Evolutionary conservation across 2,329 filamentous ascomycete species (phyloP), one percentile per base, ranked within the genome.

Genomic region (Colletotrichum melonis): DNA sequence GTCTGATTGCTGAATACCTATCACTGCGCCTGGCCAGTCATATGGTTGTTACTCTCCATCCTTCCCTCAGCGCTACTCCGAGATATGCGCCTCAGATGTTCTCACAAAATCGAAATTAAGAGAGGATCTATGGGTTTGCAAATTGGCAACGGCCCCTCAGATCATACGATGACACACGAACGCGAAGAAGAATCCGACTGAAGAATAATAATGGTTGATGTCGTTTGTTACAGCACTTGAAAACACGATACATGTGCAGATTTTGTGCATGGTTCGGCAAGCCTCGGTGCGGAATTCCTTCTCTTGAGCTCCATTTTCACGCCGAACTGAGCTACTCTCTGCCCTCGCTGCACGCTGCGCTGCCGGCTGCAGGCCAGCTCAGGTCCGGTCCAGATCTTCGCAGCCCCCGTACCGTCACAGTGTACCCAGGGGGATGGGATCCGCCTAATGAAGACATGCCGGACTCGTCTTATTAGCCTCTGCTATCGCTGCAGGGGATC

Each of bases 391-490:
- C 68, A 74, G 69, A 74, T 74, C 72, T 67, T 65, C 59, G 67
- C 67, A 62, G 67, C 70, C 38, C 63, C 67, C 38, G 57, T 67
- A 74, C 68, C 58, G 63, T 67, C 63, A 56, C 72, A 71, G 74
- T 74, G 72, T 42, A 75, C 74, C 74, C 74, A 72, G 63, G 72
- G 71, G 55, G 52, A 72, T 74, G 74, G 74, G 72, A 75, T 73
- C 63, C 62, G n/a, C 72, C 72, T 74, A 68, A 68, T 55, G 65
- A 63, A 68, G 72, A 75, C 72, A 73, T 72, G 74, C 72, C 74
- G 74, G 68, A 69, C 72, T 55, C 74, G 63, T 75, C 74, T 73
- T 73, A 72, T 72, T 74, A 75, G 74, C 62, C 63, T 75, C 68
- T 69, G 38, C 42, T 70, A 69, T 75, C 58, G 73, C 64, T 69